Evolutionary conservation across 345 rosid genomes (phyloP), one percentile per base, ranked within the genome.

Genomic region (Eutrema heterophyllum): DNA sequence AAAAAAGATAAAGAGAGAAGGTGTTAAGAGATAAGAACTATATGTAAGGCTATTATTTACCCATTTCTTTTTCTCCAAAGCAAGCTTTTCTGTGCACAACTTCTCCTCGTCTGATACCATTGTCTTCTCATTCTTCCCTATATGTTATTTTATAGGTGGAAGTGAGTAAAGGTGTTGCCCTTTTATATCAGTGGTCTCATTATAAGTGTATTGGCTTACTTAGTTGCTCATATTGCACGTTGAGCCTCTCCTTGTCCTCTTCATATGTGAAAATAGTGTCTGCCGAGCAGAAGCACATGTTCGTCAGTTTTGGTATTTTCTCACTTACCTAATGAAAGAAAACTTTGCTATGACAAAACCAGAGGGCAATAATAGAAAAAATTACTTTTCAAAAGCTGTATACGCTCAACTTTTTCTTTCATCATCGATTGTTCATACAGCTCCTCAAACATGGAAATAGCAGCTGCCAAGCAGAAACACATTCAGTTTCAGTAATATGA

Each of bases 51-150:
- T n/a, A 29, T 3, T 40, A 44, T 21, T n/a, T 81, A 89, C 97
- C 81, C 83, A 78, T 72, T 86, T 87, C 78, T 85, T 85, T 83
- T 85, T 86, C 73, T 87, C 87, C 78, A 90, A 64, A 68, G 88
- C 80, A 67, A 87, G 83, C 74, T 82, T 83, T 53, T 93, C 89
- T 5, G 82, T 73, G 53, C 87, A 89, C 43, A 80, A 73, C 75
- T 72, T 90, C 80, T 92, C 91, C 15, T 84, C 84, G 52, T 90
- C 95, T 16, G 83, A 68, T 72, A 87, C 81, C 87, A 85, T 75
- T 41, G 70, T 77, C 83, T 85, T 90, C 77, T 92, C 95, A 60
- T 64, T 92, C 83, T 88, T 85, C 90, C 89, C 96, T 90, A 77
- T 43, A 58, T 67, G 68, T 76, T 51, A 75, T 68, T 35, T 51